Conservation (phyloP, 768 basidiomycete species). For the Candolleomyces eurysporus region DNA sequence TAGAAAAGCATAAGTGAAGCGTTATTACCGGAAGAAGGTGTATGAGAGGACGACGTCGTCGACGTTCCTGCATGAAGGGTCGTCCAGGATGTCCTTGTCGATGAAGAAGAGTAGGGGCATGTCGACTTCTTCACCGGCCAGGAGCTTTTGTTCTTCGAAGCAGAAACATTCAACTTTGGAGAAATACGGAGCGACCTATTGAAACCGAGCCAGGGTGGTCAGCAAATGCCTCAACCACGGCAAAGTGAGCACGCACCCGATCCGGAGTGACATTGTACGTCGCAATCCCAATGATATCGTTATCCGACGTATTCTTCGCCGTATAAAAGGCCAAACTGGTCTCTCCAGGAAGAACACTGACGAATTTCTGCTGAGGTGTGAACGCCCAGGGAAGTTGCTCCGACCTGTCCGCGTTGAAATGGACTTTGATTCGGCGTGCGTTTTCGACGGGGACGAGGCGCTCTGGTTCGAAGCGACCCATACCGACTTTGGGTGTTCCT, state of each 20-base stretch:
- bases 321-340: slow-evolving; percentile 95
- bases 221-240: neutral
- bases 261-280: slow-evolving; percentile 99
- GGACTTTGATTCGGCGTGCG: slow-evolving; percentile 81
- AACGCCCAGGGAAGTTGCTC: slow-evolving; percentile 94
- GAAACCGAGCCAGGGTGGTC: neutral
- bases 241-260: slow-evolving; percentile 55
- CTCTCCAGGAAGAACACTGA: slow-evolving; percentile 92
- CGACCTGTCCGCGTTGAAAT: slow-evolving; percentile 91
- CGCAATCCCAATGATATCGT: slow-evolving; percentile 96
- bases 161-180: slow-evolving; percentile 99
- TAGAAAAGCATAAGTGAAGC: slow-evolving; percentile 17
- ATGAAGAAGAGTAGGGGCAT: slow-evolving; percentile 99
- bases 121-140: slow-evolving; percentile 95
- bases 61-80: slow-evolving; percentile 81
- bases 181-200: slow-evolving; percentile 94
- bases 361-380: slow-evolving; percentile 84
- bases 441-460: slow-evolving; percentile 74
- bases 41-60: slow-evolving; percentile 94
- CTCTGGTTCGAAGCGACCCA: slow-evolving; percentile 81
- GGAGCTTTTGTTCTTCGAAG: slow-evolving; percentile 95
- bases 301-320: slow-evolving; percentile 78
- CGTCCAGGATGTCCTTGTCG: slow-evolving; percentile 94
- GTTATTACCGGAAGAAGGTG: slow-evolving; percentile 87
- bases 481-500: slow-evolving; percentile 88